Conservation (phyloP, 164 flowering plant species). For the Buxus sempervirens region DNA sequence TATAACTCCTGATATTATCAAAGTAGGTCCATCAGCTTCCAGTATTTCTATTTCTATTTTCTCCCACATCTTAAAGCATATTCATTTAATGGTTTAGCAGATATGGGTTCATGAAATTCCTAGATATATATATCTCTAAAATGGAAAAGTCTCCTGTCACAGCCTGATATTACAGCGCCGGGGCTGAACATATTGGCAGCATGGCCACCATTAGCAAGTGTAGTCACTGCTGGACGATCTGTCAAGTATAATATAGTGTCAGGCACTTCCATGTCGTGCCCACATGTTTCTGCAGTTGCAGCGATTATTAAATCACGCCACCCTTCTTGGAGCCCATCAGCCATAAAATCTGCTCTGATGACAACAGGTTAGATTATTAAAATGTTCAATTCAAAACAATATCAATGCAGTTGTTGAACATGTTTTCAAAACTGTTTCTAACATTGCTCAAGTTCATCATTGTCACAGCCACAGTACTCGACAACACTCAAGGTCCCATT, state of each 20-base stretch:
- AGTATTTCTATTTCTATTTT: neutral
- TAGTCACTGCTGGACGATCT: neutral
- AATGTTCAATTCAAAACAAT: neutral
- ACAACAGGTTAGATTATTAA: constrained; percentile 17
- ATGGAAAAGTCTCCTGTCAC: neutral
- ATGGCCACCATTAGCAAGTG: constrained; percentile 10
- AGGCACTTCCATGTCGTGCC: constrained; percentile 29
- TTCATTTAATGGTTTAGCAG: too few relatives aligned
- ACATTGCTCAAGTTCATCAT: neutral
- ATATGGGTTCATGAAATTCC: too few relatives aligned
- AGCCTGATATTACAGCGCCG: constrained; percentile 26
- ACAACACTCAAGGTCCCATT: constrained; percentile 25
- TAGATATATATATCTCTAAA: neutral
- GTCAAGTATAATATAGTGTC: constrained; percentile 18
- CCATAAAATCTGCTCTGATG: constrained; percentile 27
- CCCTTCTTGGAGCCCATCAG: constrained; percentile 21
- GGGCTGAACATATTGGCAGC: constrained; percentile 27
- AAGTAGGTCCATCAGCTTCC: constrained; percentile 20
- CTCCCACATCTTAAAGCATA: too few relatives aligned
- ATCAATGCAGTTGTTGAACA: neutral
- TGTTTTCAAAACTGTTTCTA: too few relatives aligned
- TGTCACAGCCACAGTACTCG: constrained; percentile 26
- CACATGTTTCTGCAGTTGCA: constrained; percentile 24
- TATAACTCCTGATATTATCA: constrained; percentile 42
- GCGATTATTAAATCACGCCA: constrained; percentile 18